Evolutionary conservation across 176 grass and related monocot genomes (phyloP).

Genomic region (Ampelocalamus luodianensis): DNA sequence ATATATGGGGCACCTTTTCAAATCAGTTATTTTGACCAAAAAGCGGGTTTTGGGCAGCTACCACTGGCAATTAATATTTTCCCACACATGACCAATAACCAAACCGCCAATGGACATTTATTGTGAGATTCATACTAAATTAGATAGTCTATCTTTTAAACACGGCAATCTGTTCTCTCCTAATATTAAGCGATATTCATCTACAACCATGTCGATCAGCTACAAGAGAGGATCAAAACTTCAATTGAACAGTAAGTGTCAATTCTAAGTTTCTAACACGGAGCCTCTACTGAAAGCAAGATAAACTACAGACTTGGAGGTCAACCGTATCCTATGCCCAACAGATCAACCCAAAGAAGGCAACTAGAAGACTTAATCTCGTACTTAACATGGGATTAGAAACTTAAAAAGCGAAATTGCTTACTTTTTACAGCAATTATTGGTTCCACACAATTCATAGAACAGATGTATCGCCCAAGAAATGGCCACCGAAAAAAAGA

Average conservation of each 20-base stretch:
- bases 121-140: not conserved
- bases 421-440: not conserved
- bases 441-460: not conserved
- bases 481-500: not conserved
- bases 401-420: not conserved
- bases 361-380: not conserved
- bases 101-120: not conserved
- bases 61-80: conserved; percentile 11
- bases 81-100: not conserved
- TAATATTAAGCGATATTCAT: not conserved
- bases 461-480: not conserved
- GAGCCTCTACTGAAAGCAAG: conserved; percentile 5
- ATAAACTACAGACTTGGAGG: not conserved
- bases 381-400: not conserved
- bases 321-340: not conserved
- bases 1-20: not conserved
- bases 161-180: not conserved
- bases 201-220: not conserved
- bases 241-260: not conserved
- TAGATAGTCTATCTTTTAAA: not conserved
- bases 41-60: not conserved
- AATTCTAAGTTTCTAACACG: not conserved
- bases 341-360: not conserved
- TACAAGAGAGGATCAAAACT: not conserved
- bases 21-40: not conserved